Conservation (phyloP, 163 green algal genomes). For the Scenedesmus sp. region DNA sequence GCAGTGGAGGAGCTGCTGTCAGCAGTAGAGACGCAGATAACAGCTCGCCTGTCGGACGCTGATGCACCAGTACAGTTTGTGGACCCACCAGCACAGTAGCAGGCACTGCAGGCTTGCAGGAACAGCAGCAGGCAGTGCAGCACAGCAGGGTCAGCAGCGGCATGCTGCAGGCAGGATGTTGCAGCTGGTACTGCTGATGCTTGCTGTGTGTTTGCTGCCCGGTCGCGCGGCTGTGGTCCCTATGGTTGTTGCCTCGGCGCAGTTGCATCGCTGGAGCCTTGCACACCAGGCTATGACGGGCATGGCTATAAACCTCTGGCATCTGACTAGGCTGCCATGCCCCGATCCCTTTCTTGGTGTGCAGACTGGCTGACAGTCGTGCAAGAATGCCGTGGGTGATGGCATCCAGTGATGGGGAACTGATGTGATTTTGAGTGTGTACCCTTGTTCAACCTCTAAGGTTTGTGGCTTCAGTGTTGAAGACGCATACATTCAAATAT, state of each 20-base stretch:
- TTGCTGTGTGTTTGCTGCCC: neutral
- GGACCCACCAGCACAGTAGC: neutral
- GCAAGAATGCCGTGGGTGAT: neutral
- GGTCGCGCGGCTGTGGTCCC: neutral
- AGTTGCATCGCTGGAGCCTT: neutral
- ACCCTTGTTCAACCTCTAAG: neutral
- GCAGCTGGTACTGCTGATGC: too few relatives aligned
- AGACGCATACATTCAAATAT: too few relatives aligned
- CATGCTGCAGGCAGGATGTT: neutral
- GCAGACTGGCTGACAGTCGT: neutral
- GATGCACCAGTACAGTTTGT: neutral
- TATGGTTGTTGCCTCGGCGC: neutral
- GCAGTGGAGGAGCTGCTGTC: slow-evolving; percentile 41
- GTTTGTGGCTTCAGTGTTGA: neutral
- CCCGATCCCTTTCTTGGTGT: neutral
- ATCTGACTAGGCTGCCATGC: neutral
- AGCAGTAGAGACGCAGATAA: slow-evolving; percentile 16
- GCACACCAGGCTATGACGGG: neutral
- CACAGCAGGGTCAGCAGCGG: neutral
- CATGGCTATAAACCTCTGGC: neutral
- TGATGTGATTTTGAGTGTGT: neutral
- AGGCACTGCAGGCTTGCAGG: neutral
- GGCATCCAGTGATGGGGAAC: neutral
- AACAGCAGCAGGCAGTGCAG: neutral
- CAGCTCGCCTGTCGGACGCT: neutral